Evolutionary conservation across 495 filamentous ascomycete genomes (phyloP), one percentile per base, ranked within the genome.

Genomic region (Xylaria palmicola): DNA sequence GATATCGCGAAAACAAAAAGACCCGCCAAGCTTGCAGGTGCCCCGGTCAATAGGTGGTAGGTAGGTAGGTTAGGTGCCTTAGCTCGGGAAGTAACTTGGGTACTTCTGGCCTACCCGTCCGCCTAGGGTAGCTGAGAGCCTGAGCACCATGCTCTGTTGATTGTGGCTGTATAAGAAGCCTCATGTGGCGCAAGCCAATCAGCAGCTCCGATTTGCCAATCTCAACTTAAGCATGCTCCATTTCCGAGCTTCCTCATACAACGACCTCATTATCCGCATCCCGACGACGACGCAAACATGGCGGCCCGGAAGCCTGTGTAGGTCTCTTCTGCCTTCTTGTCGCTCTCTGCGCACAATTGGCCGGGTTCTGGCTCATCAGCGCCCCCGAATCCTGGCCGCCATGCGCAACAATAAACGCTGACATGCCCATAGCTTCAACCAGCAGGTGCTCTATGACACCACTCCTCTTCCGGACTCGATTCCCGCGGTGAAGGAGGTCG

Each of bases 401-500:
- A 19, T 26, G 3, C 19, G 6, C 41, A 6, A 5, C 27, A 9
- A 15, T 34, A 4, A 17, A 36, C 6, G 55, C 62, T 68, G 30
- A 69, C 62, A 62, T 71, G 52, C 45, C 60, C 44, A 59, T 77
- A 98, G 94, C 69, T 97, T 98, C 86, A 91, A 91, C 81, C 90
- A 96, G 77, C 81, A 90, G 59, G 84, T 90, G 78, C 89, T 97
- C 74, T 83, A 94, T 80, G 95, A 99, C 84, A 93, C 91, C 65
- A 97, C 95, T 62, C 94, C 94, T 67, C 90, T 98, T 71, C 94
- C 94, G 57, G 83, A 88, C 71, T 85, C 86, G 67, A 92, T 99
- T 75, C 94, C 94, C 72, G 84, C 87, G 65, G 94, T 99, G 64
- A 81, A 90, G 63, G 94, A 99, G 75, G 84, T 98, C 66, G 94